Base-by-base conservation (phyloP, 2,329 filamentous ascomycete genomes). In the Ilyonectria robusta region DNA sequence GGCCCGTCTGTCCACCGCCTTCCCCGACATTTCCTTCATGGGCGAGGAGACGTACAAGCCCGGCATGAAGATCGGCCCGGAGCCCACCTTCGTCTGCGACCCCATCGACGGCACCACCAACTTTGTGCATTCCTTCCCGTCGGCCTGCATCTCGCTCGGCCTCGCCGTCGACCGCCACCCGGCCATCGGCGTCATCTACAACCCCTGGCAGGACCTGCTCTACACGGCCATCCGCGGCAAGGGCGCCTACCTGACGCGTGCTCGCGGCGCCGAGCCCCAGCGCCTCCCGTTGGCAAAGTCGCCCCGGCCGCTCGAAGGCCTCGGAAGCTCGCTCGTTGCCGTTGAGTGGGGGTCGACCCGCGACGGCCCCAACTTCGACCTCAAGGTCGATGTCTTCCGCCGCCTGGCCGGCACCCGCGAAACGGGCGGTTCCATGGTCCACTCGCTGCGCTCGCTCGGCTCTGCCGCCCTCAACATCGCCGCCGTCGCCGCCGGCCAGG, bases 71-170 rank as follows among this genome's bases (percentile, higher is more conserved):
- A 84, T 95, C 53, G 91, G 89, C 0, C 79, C 85, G 33, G 86
- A 86, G 17, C 93, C 93, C 2, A 95, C 93, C 48, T 95, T 95
- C 81, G 88, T 95, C 76, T 91, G 93, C 71, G 93, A 95, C 78
- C 93, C 93, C 50, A 94, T 95, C 73, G 93, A 95, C 81, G 93
- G 81, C 58, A 94, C 89, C 7, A 94, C 91, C 57, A 95, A 95
- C 85, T 94, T 95, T 76, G 88, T 95, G 53, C 93, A 95, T 81
- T 88, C 87, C 21, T 92, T 93, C 81, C 92, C 92, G 5, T 87
- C 89, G 74, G 92, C 93, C 68, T 93, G 90, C 82, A 91, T 95
- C 81, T 94, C 92, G 11, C 89, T 95, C 37, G 93, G 93, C 51
- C 86, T 95, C 64, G 87, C 91, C 48, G 81, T 94, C 68, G 81